Evolutionary conservation across 2,329 filamentous ascomycete species (phyloP).

Genomic region (Huntiella savannae): DNA sequence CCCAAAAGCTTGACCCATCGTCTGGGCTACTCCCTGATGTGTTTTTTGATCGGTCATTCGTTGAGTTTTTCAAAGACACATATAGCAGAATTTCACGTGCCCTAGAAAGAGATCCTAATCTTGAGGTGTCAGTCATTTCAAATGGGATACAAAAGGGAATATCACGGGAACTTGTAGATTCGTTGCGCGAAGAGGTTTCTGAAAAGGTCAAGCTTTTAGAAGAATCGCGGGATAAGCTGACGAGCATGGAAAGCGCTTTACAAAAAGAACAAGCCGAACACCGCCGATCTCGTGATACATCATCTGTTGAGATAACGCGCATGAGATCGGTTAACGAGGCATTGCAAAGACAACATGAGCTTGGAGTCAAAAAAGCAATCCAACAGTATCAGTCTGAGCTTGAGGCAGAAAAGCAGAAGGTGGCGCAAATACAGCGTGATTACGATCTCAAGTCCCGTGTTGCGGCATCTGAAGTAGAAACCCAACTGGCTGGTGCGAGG

Average conservation of each 20-base stretch:
- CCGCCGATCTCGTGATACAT: conserved; percentile 25
- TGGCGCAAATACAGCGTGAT: conserved; percentile 3
- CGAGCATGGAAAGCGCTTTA: conserved; percentile 18
- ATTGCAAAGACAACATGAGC: conserved; percentile 50
- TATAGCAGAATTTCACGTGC: conserved; percentile 69
- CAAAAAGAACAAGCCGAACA: conserved; percentile 29
- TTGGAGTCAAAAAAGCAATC: conserved; percentile 29
- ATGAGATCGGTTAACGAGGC: conserved; percentile 51
- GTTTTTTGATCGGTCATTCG: conserved; percentile 68
- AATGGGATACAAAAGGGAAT: conserved; percentile 76
- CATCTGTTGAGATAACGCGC: conserved; percentile 31
- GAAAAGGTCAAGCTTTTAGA: conserved; percentile 35
- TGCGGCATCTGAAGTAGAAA: neutral
- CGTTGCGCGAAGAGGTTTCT: conserved; percentile 56
- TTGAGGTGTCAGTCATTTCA: conserved; percentile 64
- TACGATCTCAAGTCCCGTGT: conserved; percentile 5
- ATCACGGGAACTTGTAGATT: conserved; percentile 83
- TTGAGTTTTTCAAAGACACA: conserved; percentile 92
- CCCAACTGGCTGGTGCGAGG: conserved; percentile 12
- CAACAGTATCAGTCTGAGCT: conserved; percentile 14
- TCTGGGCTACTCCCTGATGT: conserved; percentile 50
- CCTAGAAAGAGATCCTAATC: conserved; percentile 75
- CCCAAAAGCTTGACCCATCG: conserved; percentile 41
- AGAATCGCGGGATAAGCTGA: conserved; percentile 7
- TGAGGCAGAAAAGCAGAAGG: conserved; percentile 4